Evolutionary conservation across 306 rosid genomes (phyloP), one percentile per base, ranked within the genome.

Genomic region (Pueraria montana): DNA sequence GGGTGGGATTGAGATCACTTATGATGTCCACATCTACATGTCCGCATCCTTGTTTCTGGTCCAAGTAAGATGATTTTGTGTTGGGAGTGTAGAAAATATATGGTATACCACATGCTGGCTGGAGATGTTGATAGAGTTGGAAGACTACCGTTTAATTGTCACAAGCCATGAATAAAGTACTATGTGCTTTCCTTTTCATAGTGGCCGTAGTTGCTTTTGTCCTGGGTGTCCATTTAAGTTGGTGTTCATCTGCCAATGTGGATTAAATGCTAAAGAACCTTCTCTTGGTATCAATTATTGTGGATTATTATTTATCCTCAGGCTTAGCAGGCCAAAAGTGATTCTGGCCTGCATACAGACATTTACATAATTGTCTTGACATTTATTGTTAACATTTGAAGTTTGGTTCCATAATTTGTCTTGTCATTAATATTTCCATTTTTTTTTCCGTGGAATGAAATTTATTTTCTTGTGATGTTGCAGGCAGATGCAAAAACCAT

Each of bases 401-500:
- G 14, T 56, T 56, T 20, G 63, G 1, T 21, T 56, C 26, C 16
- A 42, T 49, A 65, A 11, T 24, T n/a, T 30, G 6, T 69, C 11
- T 70, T 46, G 42, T 20, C 27, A 56, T 21, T 56, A 56, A 20
- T 56, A 56, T 56, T 14, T 56, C 14, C 12, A 56, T 4, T 32
- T 55, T 59, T 76, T 66, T 6, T 30, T 30, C 4, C 52, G 23
- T 84, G 34, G 48, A 8, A 61, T 69, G 46, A 52, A 68, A 50
- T 61, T 84, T 50, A 68, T 63, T 86, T 85, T 78, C 78, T 38
- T 80, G 67, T 76, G 45, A 53, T 88, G 72, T 77, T 85, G 65
- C 96, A 96, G 99, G 99, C 94, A 65, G 99, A 96, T 87, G 93
- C 97, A 80, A 93, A 93, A 89, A 96, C 99, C 71, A 90, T 88